A percentile compares a stretch with the other conserved stretches of the same genome.
These are phyloP conservation scores for Lactarius akahatsu DNA, from an alignment of 768 basidiomycete species.

Conservation along the genomic window DNA sequence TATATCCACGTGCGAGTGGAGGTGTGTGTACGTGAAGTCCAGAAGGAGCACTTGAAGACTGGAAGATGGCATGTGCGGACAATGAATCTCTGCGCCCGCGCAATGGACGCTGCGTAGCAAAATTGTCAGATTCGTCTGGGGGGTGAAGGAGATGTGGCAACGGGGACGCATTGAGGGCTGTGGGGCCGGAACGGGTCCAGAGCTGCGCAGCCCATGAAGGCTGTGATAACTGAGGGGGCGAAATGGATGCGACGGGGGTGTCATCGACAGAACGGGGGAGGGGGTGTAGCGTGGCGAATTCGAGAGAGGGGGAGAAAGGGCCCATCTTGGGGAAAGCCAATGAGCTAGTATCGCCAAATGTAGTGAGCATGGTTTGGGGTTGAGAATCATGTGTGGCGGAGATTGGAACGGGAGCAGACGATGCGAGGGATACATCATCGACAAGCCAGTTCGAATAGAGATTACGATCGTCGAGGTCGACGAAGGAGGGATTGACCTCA, in stretches of 20 bases:
- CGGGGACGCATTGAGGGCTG: constrained; percentile 31
- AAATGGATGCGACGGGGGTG: constrained; percentile 43
- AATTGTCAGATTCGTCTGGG: constrained; percentile 42
- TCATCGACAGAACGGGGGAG: constrained; percentile 54
- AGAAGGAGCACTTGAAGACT: constrained; percentile 70
- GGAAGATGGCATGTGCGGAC: constrained; percentile 59
- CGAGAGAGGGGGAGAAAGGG: constrained; percentile 55
- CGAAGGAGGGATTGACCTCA: constrained; percentile 37
- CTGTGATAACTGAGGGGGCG: constrained; percentile 60
- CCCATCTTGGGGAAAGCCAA: constrained; percentile 46
- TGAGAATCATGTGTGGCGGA: constrained; percentile 50
- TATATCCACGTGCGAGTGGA: constrained; percentile 57
- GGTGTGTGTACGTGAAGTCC: constrained; percentile 48
- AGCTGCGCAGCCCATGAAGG: constrained; percentile 69
- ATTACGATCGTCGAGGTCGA: constrained; percentile 44
- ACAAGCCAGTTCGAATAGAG: constrained; percentile 60
- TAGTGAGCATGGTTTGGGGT: constrained; percentile 47
- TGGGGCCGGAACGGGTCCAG: constrained; percentile 49
- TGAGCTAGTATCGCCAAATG: constrained; percentile 42
- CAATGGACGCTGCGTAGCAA: constrained; percentile 42
- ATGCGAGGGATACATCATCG: constrained; percentile 47
- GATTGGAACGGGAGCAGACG: constrained; percentile 57
- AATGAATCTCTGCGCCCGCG: constrained; percentile 43
- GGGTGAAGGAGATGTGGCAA: constrained; percentile 44
- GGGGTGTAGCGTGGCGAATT: constrained; percentile 56